Conservation (phyloP, 257 asterid genomes). For the Fraxinus pennsylvanica region DNA sequence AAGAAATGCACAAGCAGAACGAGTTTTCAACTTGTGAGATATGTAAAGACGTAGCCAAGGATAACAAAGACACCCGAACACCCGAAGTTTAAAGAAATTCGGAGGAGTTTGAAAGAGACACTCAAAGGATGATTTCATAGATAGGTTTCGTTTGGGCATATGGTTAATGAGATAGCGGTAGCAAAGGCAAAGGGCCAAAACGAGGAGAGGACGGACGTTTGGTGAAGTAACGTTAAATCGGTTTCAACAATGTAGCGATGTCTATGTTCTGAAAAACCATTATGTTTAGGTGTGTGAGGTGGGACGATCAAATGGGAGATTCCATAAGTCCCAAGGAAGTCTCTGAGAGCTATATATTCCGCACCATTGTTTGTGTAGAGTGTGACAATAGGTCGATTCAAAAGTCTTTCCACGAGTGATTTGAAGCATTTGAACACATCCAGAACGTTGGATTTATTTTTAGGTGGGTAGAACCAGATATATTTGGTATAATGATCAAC, state of each 20-base stretch:
- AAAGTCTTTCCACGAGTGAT: neutral
- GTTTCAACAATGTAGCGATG: neutral
- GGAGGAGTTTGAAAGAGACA: neutral
- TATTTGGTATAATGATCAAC: no score
- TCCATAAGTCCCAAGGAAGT: neutral
- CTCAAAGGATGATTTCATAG: no score
- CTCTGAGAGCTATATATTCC: neutral
- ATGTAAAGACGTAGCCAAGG: slow-evolving; percentile 14
- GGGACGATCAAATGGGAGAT: slow-evolving; percentile 14
- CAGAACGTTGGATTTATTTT: no score
- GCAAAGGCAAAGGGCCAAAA: slow-evolving; percentile 8
- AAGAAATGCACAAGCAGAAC: slow-evolving; percentile 4
- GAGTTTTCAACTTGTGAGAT: neutral
- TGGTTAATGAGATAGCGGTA: neutral
- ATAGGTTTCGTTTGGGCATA: neutral
- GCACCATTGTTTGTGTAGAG: slow-evolving; percentile 18
- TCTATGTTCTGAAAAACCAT: neutral
- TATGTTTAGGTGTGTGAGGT: slow-evolving; percentile 13
- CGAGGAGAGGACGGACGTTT: neutral
- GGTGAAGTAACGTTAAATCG: neutral
- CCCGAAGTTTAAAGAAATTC: neutral
- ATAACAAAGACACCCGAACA: neutral
- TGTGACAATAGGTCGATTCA: neutral
- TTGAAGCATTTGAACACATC: neutral
- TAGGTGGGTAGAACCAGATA: no score